Evolutionary conservation across 2,329 filamentous ascomycete species (phyloP).

Genomic region (Berkeleyomyces rouxiae): DNA sequence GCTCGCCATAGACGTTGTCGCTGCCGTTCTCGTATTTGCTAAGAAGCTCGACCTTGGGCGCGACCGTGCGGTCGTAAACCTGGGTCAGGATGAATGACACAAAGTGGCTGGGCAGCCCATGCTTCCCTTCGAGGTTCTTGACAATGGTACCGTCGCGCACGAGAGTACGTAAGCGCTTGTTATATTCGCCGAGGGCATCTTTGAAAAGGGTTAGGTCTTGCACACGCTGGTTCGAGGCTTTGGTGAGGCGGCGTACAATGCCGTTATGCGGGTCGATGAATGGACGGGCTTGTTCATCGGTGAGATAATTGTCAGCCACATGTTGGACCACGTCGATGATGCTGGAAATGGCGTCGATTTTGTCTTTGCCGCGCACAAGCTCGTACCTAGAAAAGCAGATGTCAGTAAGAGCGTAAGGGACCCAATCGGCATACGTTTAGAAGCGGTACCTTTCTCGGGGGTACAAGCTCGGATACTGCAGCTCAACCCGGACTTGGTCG

Average conservation of each 20-base stretch:
- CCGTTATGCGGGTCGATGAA: conserved; percentile 60
- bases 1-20: conserved; percentile 88
- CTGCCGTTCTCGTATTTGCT: conserved; percentile 77
- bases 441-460: conserved; percentile 44
- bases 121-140: conserved; percentile 51
- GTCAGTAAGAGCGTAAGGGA: conserved; percentile 6
- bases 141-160: conserved; percentile 55
- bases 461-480: conserved; percentile 71
- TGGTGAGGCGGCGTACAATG: conserved; percentile 59
- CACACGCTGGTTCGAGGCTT: conserved; percentile 51
- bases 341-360: conserved; percentile 59
- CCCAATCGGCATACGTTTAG: too few species aligned
- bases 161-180: conserved; percentile 47
- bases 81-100: conserved; percentile 72
- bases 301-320: conserved; percentile 62
- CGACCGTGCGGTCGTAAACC: conserved; percentile 83
- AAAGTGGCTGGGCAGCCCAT: conserved; percentile 52
- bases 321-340: conserved; percentile 54
- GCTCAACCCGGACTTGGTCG: conserved; percentile 42
- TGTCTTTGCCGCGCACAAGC: conserved; percentile 62
- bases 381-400: conserved; percentile 37
- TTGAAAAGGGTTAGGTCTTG: conserved; percentile 52
- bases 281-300: conserved; percentile 45
- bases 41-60: conserved; percentile 69
- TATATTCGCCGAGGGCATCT: conserved; percentile 59